Evolutionary conservation across 139 green algal genomes (phyloP), one percentile per base, ranked within the genome.

Genomic region (Chlamydomonas eustigma): DNA sequence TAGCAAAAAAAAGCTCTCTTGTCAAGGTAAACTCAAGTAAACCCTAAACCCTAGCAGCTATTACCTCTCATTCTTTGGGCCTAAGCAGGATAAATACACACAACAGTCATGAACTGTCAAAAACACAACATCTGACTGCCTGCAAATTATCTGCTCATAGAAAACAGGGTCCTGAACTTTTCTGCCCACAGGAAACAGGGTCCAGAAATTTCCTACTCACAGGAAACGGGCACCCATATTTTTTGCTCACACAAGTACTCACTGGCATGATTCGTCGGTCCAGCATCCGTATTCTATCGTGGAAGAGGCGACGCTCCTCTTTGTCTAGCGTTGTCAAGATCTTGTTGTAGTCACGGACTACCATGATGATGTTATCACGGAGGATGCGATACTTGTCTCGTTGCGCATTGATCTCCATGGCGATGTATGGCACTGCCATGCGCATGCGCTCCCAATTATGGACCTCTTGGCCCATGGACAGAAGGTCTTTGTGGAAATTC

Each of bases 381-480:
- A 97, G 82, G 64, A 94, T 85, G 30, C 91, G 79, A 75, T 91
- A 94, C 83, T 92, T 94, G 65, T 97, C 91, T 5, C 87, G 80
- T 78, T 94, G 90, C 58, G 89, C 86, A 75, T 92, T 85, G 81
- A 95, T 91, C 85, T 95, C 90, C 87, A 95, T 93, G 31, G 91
- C 91, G 22, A 90, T 84, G 82, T 93, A 92, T 1, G 92, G 92
- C 66, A 94, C 88, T 8, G 87, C 73, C 85, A 94, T 84, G 36
- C 88, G 84, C 88, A 97, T 79, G 25, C 92, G 86, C 86, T 97
- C 92, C 90, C 90, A 97, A 78, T 90, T 91, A 70, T 89, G 82
- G 39, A 89, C 85, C 84, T 95, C 89, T 39, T 90, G 80, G 73
- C 87, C 84, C 79, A 93, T 88, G 25, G 73, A 78, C 51, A 93